These are phyloP conservation scores for Schizosaccharomyces japonicus DNA, from an alignment of 805 yeast genomes.

Conservation along the genomic window DNA sequence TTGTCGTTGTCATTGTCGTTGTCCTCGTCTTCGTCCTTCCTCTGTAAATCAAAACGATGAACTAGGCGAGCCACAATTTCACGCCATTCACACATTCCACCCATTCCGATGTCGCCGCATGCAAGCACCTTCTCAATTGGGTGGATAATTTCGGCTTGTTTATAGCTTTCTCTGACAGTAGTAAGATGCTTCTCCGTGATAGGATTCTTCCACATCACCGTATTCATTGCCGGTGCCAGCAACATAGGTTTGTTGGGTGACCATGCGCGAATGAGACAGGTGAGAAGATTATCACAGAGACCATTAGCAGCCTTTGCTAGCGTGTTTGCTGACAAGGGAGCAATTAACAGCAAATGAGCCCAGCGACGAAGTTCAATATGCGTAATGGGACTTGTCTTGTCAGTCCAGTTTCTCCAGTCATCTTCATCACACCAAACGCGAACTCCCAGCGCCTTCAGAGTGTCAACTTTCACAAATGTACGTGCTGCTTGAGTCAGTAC, in stretches of 20 bases:
- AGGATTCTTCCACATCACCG: conserved; percentile 72
- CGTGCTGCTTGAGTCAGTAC: conserved; percentile 70
- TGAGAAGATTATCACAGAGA: conserved; percentile 71
- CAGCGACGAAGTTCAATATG: conserved; percentile 87
- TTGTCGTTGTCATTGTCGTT: background rate
- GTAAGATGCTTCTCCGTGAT: conserved; percentile 65
- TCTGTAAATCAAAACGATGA: conserved; percentile 24
- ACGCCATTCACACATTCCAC: conserved; percentile 96
- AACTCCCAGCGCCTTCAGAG: conserved; percentile 34
- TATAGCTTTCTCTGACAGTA: conserved; percentile 67
- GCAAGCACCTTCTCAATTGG: conserved; percentile 88
- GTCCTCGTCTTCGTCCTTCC: conserved; percentile 3
- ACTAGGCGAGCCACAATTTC: conserved; percentile 75
- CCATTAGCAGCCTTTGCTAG: conserved; percentile 75
- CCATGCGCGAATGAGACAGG: conserved; percentile 87
- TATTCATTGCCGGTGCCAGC: conserved; percentile 88
- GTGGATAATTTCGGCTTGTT: conserved; percentile 77
- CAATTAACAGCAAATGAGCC: conserved; percentile 83
- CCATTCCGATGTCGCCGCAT: conserved; percentile 97
- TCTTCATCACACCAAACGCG: conserved; percentile 82
- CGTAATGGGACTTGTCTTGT: conserved; percentile 51
- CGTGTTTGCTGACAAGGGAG: conserved; percentile 89
- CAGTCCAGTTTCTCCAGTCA: conserved; percentile 79
- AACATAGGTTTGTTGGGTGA: conserved; percentile 72
- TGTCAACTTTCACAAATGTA: conserved; percentile 30